A percentile compares a stretch with the other conserved stretches of the same genome.
Evolutionary conservation across 495 filamentous ascomycete species (phyloP).

Genomic region (Cercophora scortea): DNA sequence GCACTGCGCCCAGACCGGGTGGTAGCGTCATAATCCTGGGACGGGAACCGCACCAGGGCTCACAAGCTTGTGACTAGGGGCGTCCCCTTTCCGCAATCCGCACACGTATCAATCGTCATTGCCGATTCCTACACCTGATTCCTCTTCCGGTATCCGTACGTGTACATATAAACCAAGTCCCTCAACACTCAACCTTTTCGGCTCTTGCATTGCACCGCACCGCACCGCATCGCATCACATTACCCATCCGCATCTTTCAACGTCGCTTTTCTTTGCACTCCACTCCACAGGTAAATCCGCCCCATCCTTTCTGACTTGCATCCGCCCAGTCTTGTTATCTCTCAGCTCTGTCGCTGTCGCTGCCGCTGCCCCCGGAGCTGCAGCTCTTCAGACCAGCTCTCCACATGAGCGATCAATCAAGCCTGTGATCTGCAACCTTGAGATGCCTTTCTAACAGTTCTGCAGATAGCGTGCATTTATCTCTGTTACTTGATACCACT

Average conservation of each 20-base stretch:
- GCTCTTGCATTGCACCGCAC: slow-evolving; percentile 1
- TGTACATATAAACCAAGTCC: slow-evolving; percentile 2
- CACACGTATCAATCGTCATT: slow-evolving; percentile 31
- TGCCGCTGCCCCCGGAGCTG: too few relatives aligned
- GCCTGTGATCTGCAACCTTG: too few relatives aligned
- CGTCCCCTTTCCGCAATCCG: slow-evolving; percentile 9
- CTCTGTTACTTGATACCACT: neutral
- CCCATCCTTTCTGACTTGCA: too few relatives aligned
- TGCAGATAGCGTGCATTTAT: neutral
- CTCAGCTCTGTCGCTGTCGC: too few relatives aligned
- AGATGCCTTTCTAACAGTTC: too few relatives aligned
- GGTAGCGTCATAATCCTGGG: slow-evolving; percentile 8
- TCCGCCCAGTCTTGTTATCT: too few relatives aligned
- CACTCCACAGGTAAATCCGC: too few relatives aligned
- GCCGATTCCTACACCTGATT: slow-evolving; percentile 7
- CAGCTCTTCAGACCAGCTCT: too few relatives aligned
- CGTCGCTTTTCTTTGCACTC: too few relatives aligned
- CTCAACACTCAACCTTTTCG: slow-evolving; percentile 1
- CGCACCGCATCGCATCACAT: neutral
- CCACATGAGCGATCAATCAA: too few relatives aligned
- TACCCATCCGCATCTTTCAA: too few relatives aligned
- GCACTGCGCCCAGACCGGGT: too few relatives aligned
- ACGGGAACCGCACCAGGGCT: slow-evolving; percentile 6
- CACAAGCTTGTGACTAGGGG: slow-evolving; percentile 15
- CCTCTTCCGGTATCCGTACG: neutral